These are phyloP conservation scores for Sphagnum contortum DNA, from an alignment of 225 moss, liverwort and hornwort species.

Conservation along the genomic window DNA sequence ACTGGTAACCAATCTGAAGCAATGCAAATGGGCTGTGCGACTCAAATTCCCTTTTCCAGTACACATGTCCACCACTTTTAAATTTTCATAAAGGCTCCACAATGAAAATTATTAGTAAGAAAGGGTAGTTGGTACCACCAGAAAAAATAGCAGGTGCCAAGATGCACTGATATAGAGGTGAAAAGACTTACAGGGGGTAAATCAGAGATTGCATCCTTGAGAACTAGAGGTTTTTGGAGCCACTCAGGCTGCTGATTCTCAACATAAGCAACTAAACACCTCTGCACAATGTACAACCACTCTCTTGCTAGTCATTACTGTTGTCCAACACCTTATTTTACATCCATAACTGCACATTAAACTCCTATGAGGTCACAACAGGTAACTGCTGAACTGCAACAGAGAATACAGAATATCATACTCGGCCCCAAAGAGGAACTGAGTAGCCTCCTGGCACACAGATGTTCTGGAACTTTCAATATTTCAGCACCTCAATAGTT, in stretches of 20 bases:
- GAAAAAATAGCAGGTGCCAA: no score
- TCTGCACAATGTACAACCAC: conserved; percentile 28
- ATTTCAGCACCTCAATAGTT: no score
- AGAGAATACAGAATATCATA: no score
- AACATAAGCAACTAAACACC: conserved; percentile 78
- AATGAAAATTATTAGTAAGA: no score
- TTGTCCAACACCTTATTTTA: not conserved
- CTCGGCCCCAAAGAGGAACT: no score
- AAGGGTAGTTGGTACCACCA: no score
- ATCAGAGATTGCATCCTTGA: conserved; percentile 87
- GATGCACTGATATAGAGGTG: no score
- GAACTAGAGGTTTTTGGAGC: conserved; percentile 68
- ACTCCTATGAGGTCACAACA: no score
- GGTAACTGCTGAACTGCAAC: no score
- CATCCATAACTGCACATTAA: not conserved
- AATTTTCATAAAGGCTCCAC: not conserved
- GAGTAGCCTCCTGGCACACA: no score
- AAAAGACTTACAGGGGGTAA: conserved; percentile 55
- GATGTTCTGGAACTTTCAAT: no score
- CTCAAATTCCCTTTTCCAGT: not conserved
- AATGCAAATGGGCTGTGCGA: not conserved
- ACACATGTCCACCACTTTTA: not conserved
- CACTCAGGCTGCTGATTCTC: conserved; percentile 61
- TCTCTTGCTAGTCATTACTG: not conserved
- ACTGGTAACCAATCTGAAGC: no score